Conservation (phyloP, 1,284 basidiomycete species). For the Irpex sp. region DNA sequence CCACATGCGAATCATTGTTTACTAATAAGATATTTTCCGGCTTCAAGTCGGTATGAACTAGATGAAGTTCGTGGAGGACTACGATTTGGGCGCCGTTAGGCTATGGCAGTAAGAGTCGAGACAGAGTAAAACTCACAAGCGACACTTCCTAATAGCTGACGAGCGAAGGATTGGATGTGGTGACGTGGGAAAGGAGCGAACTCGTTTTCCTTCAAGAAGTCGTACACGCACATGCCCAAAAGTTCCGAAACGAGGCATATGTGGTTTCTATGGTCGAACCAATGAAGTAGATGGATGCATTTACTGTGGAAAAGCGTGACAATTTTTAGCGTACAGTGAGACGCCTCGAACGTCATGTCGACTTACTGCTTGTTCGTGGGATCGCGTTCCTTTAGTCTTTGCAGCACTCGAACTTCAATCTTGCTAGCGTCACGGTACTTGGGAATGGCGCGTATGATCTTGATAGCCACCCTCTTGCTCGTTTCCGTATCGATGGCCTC, state of each 20-base stretch:
- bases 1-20: slow-evolving; percentile 70
- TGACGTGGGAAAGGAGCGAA: slow-evolving; percentile 95
- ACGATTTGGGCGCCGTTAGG: slow-evolving; percentile 1
- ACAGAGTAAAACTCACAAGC: slow-evolving; percentile 66
- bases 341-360: slow-evolving; percentile 3
- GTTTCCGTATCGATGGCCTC: slow-evolving; percentile 85
- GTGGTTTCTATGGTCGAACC: slow-evolving; percentile 97
- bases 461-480: slow-evolving; percentile 88
- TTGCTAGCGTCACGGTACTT: slow-evolving; percentile 99
- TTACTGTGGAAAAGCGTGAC: slow-evolving; percentile 55
- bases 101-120: slow-evolving; percentile 10
- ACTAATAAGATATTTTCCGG: slow-evolving; percentile 98
- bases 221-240: slow-evolving; percentile 96
- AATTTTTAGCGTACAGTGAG: not conserved
- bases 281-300: slow-evolving; percentile 95
- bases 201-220: slow-evolving; percentile 97
- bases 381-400: slow-evolving; percentile 89
- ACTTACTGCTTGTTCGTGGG: slow-evolving; percentile 86
- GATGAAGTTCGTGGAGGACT: slow-evolving; percentile 88
- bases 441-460: slow-evolving; percentile 95
- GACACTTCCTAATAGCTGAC: slow-evolving; percentile 89
- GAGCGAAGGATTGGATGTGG: slow-evolving; percentile 96
- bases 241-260: slow-evolving; percentile 98
- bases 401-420: slow-evolving; percentile 95
- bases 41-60: slow-evolving; percentile 98